Base-by-base conservation (phyloP, 2,329 filamentous ascomycete genomes). In the Curvularia eragrostidis region DNA sequence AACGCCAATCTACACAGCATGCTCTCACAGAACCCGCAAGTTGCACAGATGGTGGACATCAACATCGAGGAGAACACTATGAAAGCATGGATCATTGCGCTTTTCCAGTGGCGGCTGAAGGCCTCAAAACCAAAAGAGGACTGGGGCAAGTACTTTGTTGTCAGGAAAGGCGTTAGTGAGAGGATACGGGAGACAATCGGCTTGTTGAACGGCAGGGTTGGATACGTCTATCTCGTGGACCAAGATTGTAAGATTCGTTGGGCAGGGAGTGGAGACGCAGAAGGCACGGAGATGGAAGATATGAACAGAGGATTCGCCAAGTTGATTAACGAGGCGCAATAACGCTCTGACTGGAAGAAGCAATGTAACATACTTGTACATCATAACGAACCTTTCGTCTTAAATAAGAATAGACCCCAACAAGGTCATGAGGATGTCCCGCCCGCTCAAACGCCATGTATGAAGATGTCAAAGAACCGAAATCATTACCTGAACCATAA, bases 171-270 rank as follows among this genome's bases (percentile, higher is more conserved):
- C 2, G 78, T 89, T 21, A 81, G 77, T 13, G 83, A 86, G 48
- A 75, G 80, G 18, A 79, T 88, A 39, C 81, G 84, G 63, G 84
- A 87, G 69, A 81, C 83, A 4, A 83, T 89, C 68, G 86, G 86
- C 5, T 76, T 96, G 73, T 80, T 96, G 73, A 99, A 99, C 78
- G 88, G 87, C 65, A 96, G 93, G 78, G 94, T 97, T 32, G 94
- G 93, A 36, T 98, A 97, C 79, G 89, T 93, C 4, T 99, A 97
- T 77, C 83, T 99, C 47, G 83, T 99, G 57, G 95, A 99, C 75
- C 83, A 88, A 61, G 83, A 93, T 63, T 97, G 93, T 76, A 90
- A 88, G 78, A 96, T 99, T 67, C 86, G 95, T 55, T 99, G 95
- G 95, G 95, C 94, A 0, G 95, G 91, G 3, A 96, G 93, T 70